phyloP scores from a whole-genome alignment of 2,329 filamentous ascomycete genomes.

The Ascochyta koolunga region DNA sequence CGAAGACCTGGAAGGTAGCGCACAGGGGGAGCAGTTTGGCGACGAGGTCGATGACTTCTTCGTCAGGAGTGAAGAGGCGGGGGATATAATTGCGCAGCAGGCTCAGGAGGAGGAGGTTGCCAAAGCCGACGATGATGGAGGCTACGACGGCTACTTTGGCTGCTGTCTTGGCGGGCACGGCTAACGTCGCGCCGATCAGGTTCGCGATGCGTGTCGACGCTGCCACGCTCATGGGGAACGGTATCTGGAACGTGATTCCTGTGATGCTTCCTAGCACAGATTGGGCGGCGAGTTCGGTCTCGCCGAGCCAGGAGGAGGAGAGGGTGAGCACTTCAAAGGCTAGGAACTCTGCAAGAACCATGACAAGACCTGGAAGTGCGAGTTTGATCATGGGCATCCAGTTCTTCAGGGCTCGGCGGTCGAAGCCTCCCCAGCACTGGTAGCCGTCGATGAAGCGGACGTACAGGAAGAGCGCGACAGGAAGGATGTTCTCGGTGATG shows the following conservation, averaged over 20 bases:
- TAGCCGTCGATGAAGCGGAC: constrained; percentile 73
- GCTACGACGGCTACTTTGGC: constrained; percentile 76
- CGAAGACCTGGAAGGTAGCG: constrained; percentile 88
- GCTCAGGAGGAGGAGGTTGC: constrained; percentile 76
- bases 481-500: constrained; percentile 76
- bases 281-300: constrained; percentile 83
- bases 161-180: constrained; percentile 78
- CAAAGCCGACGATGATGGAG: constrained; percentile 72
- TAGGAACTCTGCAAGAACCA: constrained; percentile 92
- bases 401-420: constrained; percentile 70
- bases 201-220: constrained; percentile 89
- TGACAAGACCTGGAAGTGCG: constrained; percentile 85
- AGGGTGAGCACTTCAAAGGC: constrained; percentile 92
- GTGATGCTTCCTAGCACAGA: constrained; percentile 81
- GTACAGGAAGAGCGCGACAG: constrained; percentile 74
- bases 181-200: constrained; percentile 83
- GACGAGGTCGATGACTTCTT: constrained; percentile 70
- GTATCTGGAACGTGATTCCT: constrained; percentile 84
- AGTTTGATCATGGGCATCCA: constrained; percentile 87
- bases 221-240: constrained; percentile 89
- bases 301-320: constrained; percentile 78
- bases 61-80: constrained; percentile 72
- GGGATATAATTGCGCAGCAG: constrained; percentile 75
- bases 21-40: constrained; percentile 76
- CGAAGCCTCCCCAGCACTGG: constrained; percentile 83